phyloP scores from a whole-genome alignment of 257 asterid species.

The Pogostemon cablin region DNA sequence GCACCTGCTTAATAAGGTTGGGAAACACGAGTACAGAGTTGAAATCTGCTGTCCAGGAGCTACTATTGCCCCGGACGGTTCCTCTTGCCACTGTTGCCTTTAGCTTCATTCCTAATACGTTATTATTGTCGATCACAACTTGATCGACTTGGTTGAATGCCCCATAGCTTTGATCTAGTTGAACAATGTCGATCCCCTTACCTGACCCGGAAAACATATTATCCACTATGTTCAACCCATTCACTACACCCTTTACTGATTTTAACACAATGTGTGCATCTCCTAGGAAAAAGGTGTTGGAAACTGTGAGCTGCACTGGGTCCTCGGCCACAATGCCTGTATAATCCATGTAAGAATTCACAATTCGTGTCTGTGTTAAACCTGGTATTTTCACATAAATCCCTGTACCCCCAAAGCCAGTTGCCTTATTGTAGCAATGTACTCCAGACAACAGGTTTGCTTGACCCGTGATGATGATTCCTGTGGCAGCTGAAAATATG shows the following conservation, averaged over 20 bases:
- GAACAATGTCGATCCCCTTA: slow-evolving; percentile 62
- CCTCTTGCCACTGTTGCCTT: slow-evolving; percentile 68
- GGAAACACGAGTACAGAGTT: slow-evolving; percentile 67
- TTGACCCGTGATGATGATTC: slow-evolving; percentile 67
- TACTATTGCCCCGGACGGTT: slow-evolving; percentile 50
- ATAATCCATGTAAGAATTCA: slow-evolving; percentile 72
- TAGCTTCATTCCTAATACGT: slow-evolving; percentile 64
- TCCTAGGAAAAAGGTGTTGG: slow-evolving; percentile 76
- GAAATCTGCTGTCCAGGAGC: slow-evolving; percentile 71
- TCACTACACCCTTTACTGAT: slow-evolving; percentile 61
- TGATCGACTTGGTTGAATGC: slow-evolving; percentile 59
- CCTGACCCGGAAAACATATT: slow-evolving; percentile 78
- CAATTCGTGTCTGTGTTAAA: slow-evolving; percentile 71
- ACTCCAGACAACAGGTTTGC: slow-evolving; percentile 76
- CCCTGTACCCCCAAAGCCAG: slow-evolving; percentile 87
- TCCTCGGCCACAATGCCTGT: slow-evolving; percentile 92
- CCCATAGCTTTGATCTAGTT: slow-evolving; percentile 50
- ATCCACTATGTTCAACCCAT: slow-evolving; percentile 69
- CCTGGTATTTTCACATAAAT: slow-evolving; percentile 68
- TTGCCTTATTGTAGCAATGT: slow-evolving; percentile 94
- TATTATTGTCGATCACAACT: slow-evolving; percentile 63
- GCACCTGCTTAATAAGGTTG: slow-evolving; percentile 50
- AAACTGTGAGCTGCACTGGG: slow-evolving; percentile 78
- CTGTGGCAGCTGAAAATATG: slow-evolving; percentile 74
- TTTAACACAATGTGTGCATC: slow-evolving; percentile 62